phyloP scores from a whole-genome alignment of 331 rosid genomes.

The Malus hybrid region DNA sequence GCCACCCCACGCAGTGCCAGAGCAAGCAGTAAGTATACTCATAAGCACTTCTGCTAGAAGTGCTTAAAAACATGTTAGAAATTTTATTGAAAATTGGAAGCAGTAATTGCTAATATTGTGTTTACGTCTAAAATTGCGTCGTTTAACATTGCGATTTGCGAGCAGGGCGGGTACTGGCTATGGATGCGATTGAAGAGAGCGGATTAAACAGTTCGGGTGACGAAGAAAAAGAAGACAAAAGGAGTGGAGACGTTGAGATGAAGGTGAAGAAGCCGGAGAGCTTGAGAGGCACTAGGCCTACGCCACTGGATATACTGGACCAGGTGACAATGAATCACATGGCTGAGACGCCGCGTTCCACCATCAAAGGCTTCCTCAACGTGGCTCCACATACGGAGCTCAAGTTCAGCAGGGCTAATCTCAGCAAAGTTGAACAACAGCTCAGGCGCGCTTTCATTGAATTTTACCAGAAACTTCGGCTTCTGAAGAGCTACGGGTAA shows the following conservation, averaged over 20 bases:
- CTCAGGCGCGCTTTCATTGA: slow-evolving; percentile 45
- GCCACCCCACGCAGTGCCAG: slow-evolving; percentile 37
- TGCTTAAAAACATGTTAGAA: neutral
- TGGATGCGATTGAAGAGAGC: slow-evolving; percentile 48
- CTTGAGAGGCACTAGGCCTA: slow-evolving; percentile 13
- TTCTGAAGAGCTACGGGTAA: slow-evolving; percentile 56
- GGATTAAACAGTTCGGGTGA: slow-evolving; percentile 13
- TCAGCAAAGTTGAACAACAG: slow-evolving; percentile 41
- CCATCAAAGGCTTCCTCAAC: slow-evolving; percentile 48
- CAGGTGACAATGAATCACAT: slow-evolving; percentile 43
- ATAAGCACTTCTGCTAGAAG: neutral
- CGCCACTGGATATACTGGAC: slow-evolving; percentile 46
- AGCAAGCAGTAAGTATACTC: slow-evolving; percentile 25
- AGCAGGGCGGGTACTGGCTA: slow-evolving; percentile 30
- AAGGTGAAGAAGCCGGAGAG: slow-evolving; percentile 10
- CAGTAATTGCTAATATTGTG: neutral
- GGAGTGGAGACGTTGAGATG: neutral
- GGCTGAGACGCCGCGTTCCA: slow-evolving; percentile 58
- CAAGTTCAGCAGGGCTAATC: slow-evolving; percentile 39
- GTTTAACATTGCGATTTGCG: neutral
- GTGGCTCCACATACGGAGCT: slow-evolving; percentile 35
- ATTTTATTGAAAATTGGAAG: neutral
- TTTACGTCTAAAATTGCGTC: neutral
- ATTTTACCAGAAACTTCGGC: slow-evolving; percentile 60
- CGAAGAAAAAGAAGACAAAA: slow-evolving; percentile 3